Evolutionary conservation across 495 filamentous ascomycete genomes (phyloP), one percentile per base, ranked within the genome.

Genomic region (Sordaria brevicollis): DNA sequence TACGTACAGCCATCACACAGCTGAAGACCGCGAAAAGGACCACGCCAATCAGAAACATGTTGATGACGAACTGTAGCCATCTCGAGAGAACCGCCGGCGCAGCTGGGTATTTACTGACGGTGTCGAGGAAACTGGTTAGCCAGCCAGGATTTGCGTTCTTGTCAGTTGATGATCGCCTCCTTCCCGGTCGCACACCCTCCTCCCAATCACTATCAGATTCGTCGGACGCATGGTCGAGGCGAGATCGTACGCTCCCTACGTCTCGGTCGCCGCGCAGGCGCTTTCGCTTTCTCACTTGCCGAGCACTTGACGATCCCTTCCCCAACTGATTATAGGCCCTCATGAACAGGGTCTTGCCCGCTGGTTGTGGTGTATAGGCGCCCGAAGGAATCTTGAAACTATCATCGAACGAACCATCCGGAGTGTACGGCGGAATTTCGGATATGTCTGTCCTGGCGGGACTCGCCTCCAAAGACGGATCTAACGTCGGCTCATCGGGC

Each of bases 41-140:
- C 10, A 88, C 79, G 43, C 85, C 81, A 10, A 92, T 86, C 5
- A 97, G 81, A 71, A 91, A 84, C 70, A 92, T 71, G 76, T 97
- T 97, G 75, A 97, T 89, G 9, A 86, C 78, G 43, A 97, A 83
- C 71, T 94, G 92, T 13, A 93, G 81, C 86, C 94, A 99, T 78
- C 87, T 91, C 34, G 93, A 93, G 25, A 97, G 82, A 67, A 96
- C 91, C 68, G 89, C 86, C 5, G 95, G 95, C n/a, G 97, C 87
- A 72, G 89, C 87, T 0, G 93, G 94, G 76, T 97, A 92, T 43
- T 86, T 86, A 72, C 91, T 91, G 70, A 97, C 81, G 66, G 89
- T 87, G 21, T 86, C 82, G 38, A 94, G 87, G 72, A 93, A 83
- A 15, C 84, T 79, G 31, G 81, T 82, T 66, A 92, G 81, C 77